phyloP scores from a whole-genome alignment of 495 filamentous ascomycete species.

The Apodospora peruviana region DNA sequence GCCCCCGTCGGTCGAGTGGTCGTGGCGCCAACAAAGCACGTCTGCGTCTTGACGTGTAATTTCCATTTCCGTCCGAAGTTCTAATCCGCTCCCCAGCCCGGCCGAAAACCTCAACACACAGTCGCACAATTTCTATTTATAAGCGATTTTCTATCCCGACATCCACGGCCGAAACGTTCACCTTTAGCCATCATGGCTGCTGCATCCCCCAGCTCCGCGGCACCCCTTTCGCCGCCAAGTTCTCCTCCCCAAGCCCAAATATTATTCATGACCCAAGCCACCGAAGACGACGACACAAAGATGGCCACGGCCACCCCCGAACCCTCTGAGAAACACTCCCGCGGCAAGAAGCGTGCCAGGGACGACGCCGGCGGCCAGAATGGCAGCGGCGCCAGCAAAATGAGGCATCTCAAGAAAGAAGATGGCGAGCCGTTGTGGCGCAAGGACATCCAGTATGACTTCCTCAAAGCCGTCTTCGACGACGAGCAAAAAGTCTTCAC shows the following conservation, averaged over 20 bases:
- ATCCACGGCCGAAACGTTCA: neutral
- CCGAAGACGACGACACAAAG: conserved; percentile 30
- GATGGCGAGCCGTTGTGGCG: conserved; percentile 96
- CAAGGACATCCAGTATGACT: conserved; percentile 96
- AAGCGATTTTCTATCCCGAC: neutral
- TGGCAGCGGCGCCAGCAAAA: conserved; percentile 69
- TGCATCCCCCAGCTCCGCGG: conserved; percentile 24
- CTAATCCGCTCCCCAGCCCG: no score
- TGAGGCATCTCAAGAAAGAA: conserved; percentile 93
- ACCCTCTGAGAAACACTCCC: conserved; percentile 23
- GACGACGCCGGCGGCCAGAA: conserved; percentile 27
- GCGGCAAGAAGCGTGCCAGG: conserved; percentile 27
- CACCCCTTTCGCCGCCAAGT: conserved; percentile 15
- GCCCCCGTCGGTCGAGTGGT: no score
- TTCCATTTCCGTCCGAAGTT: no score
- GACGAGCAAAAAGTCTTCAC: conserved; percentile 82
- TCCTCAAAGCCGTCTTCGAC: conserved; percentile 86
- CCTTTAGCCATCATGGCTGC: conserved; percentile 26
- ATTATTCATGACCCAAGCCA: conserved; percentile 28
- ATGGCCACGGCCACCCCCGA: conserved; percentile 27
- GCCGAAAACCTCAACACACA: no score
- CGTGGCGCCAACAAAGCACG: no score
- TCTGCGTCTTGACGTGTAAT: no score
- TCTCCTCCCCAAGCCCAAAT: conserved; percentile 27
- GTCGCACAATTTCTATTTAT: no score